A percentile compares a stretch with the other conserved stretches of the same genome.
Evolutionary conservation across 495 filamentous ascomycete species (phyloP).

Genomic region (Saxophila tyrrhenica): DNA sequence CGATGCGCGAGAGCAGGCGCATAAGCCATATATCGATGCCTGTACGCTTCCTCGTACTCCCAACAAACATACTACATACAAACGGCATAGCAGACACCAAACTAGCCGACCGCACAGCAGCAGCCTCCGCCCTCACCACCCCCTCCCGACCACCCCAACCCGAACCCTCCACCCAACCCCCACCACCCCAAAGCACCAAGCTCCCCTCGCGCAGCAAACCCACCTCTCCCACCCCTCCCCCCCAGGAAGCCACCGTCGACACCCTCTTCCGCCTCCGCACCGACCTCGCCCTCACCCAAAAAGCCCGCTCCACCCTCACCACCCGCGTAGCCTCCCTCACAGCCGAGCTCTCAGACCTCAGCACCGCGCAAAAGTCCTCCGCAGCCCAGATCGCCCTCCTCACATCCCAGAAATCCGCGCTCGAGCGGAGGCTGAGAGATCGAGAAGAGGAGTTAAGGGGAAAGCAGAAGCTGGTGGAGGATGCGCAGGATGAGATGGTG

Average conservation of each 20-base stretch:
- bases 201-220: neutral
- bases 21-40: constrained; percentile 26
- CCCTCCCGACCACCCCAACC: neutral
- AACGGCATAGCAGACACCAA: constrained; percentile 28
- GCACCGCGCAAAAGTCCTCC: constrained; percentile 25
- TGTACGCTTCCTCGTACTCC: constrained; percentile 19
- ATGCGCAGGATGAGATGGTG: constrained; percentile 84
- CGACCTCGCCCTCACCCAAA: constrained; percentile 30
- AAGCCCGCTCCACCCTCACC: constrained; percentile 24
- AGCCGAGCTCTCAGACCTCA: constrained; percentile 25
- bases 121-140: constrained; percentile 14
- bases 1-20: constrained; percentile 28
- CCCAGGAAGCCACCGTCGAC: constrained; percentile 7
- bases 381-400: constrained; percentile 48
- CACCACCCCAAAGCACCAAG: neutral
- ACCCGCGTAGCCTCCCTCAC: constrained; percentile 21
- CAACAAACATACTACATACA: neutral
- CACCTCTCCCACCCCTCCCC: neutral
- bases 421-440: constrained; percentile 58
- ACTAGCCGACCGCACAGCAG: constrained; percentile 32
- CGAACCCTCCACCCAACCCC: constrained; percentile 4
- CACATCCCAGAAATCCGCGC: constrained; percentile 46
- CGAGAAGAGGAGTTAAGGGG: constrained; percentile 72
- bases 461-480: constrained; percentile 72
- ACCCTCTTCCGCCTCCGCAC: constrained; percentile 22